Conservation (phyloP, 768 basidiomycete species). For the Tulasnella calospora region DNA sequence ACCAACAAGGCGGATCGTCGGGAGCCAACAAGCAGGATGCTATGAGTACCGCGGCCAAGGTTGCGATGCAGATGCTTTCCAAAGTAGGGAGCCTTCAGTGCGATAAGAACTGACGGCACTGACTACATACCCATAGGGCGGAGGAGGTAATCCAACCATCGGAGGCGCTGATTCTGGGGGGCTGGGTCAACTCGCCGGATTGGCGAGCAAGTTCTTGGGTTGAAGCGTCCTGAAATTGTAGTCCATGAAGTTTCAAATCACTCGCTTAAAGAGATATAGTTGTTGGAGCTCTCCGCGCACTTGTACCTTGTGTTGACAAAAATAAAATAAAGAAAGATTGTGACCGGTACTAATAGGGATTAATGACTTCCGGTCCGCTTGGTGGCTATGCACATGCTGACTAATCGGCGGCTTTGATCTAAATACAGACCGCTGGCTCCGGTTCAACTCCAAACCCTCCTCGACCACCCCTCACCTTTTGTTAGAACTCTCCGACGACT, state of each 20-base stretch:
- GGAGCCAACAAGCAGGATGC: constrained; percentile 63
- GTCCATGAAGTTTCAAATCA: neutral
- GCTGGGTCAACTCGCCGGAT: neutral
- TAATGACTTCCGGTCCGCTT: neutral
- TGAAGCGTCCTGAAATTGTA: neutral
- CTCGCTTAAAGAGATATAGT: neutral
- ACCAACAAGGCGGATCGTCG: constrained; percentile 57
- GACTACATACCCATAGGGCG: constrained; percentile 43
- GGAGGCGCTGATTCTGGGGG: constrained; percentile 17
- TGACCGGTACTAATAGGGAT: neutral
- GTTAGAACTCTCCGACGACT: neutral
- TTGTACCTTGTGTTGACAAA: neutral
- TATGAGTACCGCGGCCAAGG: constrained; percentile 79
- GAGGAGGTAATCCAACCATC: constrained; percentile 15
- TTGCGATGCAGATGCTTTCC: constrained; percentile 75
- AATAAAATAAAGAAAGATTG: neutral
- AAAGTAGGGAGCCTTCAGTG: constrained; percentile 33
- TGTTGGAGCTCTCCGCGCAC: neutral
- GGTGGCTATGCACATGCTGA: neutral
- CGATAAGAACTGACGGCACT: neutral
- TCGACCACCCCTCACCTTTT: neutral
- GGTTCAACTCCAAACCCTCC: neutral
- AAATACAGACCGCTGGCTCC: neutral
- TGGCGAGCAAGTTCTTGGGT: constrained; percentile 20
- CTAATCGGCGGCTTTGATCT: neutral